Base-by-base conservation (phyloP, 1,284 basidiomycete species). In the Tilletia walkeri region DNA sequence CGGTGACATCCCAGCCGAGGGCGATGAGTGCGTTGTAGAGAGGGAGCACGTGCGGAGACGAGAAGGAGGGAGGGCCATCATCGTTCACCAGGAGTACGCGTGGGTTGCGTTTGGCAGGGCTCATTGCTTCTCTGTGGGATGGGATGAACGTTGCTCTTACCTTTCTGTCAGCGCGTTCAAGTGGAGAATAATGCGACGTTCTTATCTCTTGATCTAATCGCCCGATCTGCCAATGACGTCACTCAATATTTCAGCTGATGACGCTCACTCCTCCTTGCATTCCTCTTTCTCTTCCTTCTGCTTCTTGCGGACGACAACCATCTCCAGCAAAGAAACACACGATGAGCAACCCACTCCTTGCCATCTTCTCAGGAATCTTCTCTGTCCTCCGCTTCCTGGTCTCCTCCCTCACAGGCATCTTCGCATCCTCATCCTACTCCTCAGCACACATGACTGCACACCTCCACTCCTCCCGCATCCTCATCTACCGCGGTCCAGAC, bases 71-170 rank as follows among this genome's bases (percentile, higher is more conserved):
- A 7, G 81, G 81, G 4, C 82, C 82, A 49, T 83, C 82, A 67
- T 83, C 82, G 68, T 82, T 82, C 65, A 80, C 78, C 14, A 83
- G 71, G 14, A 83, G 72, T 18, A 81, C 78, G n/a, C 67, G 70
- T 70, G 67, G 71, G 59, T 54, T 20, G 59, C 59, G 59, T 14
- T 45, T 45, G 41, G 41, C 24, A 30, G 24, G 24, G 24, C 1
- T 30, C 24, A 30, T 30, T 30, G 24, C 24, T 30, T 30, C 24
- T 30, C 24, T 30, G 24, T 30, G 24, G 24, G 24, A 30, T 30
- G 24, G 24, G 24, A 30, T 30, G 24, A 30, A 30, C 24, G 24
- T 30, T 30, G 24, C 24, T 30, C 24, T 30, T 30, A 30, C 24
- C 24, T 30, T 30, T 1, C 24, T 30, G 24, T 30, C 24, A 30